Conservation (phyloP, 2,329 filamentous ascomycete species). For the Lojkania enalia region DNA sequence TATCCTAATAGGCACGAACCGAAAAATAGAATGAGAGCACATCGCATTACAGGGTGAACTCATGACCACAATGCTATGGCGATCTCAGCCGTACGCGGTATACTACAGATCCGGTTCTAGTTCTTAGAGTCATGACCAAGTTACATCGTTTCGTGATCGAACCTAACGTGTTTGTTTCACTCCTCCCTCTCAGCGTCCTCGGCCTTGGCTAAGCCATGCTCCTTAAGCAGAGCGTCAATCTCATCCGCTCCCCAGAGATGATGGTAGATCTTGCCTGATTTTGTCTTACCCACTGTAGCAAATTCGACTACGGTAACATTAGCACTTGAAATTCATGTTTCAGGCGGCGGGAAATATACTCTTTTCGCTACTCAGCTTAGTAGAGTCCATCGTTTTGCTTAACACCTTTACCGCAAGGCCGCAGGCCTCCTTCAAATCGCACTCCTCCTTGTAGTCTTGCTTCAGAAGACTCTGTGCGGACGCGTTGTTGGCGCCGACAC, state of each 20-base stretch:
- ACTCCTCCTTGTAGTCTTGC: conserved; percentile 99
- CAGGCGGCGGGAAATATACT: conserved; percentile 62
- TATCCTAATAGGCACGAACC: too few species aligned
- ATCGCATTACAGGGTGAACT: too few species aligned
- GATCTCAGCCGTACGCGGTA: conserved; percentile 37
- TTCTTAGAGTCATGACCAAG: conserved; percentile 15
- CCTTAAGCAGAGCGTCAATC: conserved; percentile 90
- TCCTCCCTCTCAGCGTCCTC: conserved; percentile 44
- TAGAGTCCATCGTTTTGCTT: conserved; percentile 99
- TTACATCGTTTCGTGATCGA: not conserved
- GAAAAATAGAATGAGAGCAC: too few species aligned
- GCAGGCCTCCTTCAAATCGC: conserved; percentile 92
- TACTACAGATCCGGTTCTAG: conserved; percentile 36
- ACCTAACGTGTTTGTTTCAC: conserved; percentile 9
- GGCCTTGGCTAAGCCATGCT: conserved; percentile 86
- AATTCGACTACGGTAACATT: conserved; percentile 75
- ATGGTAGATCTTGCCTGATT: conserved; percentile 96
- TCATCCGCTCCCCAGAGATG: conserved; percentile 96
- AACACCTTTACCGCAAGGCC: conserved; percentile 97
- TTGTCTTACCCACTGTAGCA: conserved; percentile 93
- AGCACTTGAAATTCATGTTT: conserved; percentile 9
- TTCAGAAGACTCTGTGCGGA: conserved; percentile 96
- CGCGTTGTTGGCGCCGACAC: conserved; percentile 96
- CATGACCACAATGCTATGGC: conserved; percentile 28
- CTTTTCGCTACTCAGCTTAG: conserved; percentile 98